These are phyloP conservation scores for Penicillium robsamsonii DNA, from an alignment of 495 filamentous ascomycete species.

Conservation along the genomic window DNA sequence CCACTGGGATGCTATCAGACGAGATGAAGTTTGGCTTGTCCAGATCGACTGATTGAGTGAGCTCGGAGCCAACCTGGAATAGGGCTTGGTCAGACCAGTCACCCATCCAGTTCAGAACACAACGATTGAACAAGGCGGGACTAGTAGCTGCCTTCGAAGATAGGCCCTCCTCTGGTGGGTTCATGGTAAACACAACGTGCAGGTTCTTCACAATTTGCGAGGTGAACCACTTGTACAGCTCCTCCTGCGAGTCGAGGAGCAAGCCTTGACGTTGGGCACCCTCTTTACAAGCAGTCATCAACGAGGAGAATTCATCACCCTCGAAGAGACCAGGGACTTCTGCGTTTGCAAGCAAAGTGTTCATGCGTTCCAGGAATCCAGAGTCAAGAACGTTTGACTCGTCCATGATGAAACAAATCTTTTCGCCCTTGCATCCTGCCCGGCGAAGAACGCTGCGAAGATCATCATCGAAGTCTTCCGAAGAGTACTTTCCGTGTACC, in stretches of 20 bases:
- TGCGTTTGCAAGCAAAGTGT: constrained; percentile 94
- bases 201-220: constrained; percentile 98
- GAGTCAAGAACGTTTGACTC: constrained; percentile 98
- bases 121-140: constrained; percentile 97
- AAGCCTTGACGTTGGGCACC: constrained; percentile 94
- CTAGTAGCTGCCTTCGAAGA: constrained; percentile 95
- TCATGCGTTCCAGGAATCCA: constrained; percentile 98
- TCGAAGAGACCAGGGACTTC: constrained; percentile 98
- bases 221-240: constrained; percentile 99
- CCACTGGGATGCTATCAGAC: constrained; percentile 89
- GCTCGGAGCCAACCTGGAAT: constrained; percentile 94
- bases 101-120: constrained; percentile 98
- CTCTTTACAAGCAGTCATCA: constrained; percentile 99
- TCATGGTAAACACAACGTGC: constrained; percentile 99
- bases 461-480: constrained; percentile 98
- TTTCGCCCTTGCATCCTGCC: constrained; percentile 96
- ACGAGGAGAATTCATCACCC: constrained; percentile 88
- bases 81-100: constrained; percentile 99
- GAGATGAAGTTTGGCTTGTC: constrained; percentile 80
- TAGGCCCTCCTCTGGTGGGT: constrained; percentile 93
- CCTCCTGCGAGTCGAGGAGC: constrained; percentile 93
- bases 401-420: constrained; percentile 99
- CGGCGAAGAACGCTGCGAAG: constrained; percentile 88
- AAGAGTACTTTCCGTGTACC: constrained; percentile 97
- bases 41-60: constrained; percentile 93